phyloP scores from a whole-genome alignment of 2,329 filamentous ascomycete genomes.

The Claviceps cyperi region DNA sequence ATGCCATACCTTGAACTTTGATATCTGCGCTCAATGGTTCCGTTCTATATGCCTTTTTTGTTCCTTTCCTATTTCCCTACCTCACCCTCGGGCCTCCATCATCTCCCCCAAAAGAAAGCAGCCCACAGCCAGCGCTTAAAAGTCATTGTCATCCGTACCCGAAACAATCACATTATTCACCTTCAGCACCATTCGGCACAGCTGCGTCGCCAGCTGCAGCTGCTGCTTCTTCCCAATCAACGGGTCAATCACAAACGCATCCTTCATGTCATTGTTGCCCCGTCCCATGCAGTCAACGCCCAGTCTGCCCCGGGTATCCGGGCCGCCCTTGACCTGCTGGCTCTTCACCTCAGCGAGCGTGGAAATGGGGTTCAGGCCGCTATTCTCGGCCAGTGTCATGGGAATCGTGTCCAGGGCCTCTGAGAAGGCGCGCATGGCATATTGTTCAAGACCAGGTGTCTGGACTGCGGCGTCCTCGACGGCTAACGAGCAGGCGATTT shows the following conservation, averaged over 20 bases:
- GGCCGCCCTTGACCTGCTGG: slow-evolving; percentile 69
- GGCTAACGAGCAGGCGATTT: slow-evolving; percentile 91
- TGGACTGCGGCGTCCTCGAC: slow-evolving; percentile 91
- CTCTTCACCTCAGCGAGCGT: slow-evolving; percentile 92
- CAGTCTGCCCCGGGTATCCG: slow-evolving; percentile 41
- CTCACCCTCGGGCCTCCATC: neutral
- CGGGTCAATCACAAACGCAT: slow-evolving; percentile 95
- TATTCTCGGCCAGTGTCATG: slow-evolving; percentile 96
- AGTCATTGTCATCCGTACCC: slow-evolving; percentile 76
- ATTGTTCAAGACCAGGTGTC: slow-evolving; percentile 95
- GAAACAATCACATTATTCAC: slow-evolving; percentile 93
- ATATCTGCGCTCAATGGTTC: too few relatives aligned
- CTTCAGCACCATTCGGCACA: slow-evolving; percentile 97
- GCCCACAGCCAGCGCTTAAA: slow-evolving; percentile 34
- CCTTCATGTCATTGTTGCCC: slow-evolving; percentile 92
- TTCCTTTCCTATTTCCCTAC: too few relatives aligned
- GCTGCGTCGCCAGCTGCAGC: slow-evolving; percentile 85
- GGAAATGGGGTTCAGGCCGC: slow-evolving; percentile 87
- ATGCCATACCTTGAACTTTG: too few relatives aligned
- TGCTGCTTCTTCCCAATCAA: slow-evolving; percentile 97
- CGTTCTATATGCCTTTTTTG: too few relatives aligned
- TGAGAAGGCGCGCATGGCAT: slow-evolving; percentile 95
- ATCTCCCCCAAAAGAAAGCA: too few relatives aligned
- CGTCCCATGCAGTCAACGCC: slow-evolving; percentile 97
- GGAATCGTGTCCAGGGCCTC: slow-evolving; percentile 88